These are phyloP conservation scores for Coleophoma eucalyptorum DNA, from an alignment of 2,329 filamentous ascomycete species.

Conservation along the genomic window DNA sequence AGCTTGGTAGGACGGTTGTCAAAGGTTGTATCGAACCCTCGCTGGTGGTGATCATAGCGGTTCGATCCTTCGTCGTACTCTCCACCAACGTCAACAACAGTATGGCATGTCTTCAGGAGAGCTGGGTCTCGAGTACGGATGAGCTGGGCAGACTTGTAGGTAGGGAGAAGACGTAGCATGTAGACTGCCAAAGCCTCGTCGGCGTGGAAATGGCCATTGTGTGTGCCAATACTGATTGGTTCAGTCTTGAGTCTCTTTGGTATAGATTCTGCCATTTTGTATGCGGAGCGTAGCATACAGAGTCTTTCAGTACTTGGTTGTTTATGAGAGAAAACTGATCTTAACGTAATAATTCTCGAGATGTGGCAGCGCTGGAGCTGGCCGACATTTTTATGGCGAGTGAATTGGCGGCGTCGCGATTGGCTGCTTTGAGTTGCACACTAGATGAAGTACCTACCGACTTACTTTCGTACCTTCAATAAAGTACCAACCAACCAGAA, in stretches of 20 bases:
- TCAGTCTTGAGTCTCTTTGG: conserved; percentile 83
- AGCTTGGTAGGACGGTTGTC: conserved; percentile 83
- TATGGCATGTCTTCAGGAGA: conserved; percentile 78
- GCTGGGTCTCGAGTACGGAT: conserved; percentile 84
- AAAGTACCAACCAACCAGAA: too few species aligned
- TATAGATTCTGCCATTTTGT: conserved; percentile 65
- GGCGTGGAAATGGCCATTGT: conserved; percentile 98
- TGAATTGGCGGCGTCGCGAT: too few species aligned
- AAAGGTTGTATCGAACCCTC: conserved; percentile 82
- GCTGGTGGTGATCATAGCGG: conserved; percentile 97
- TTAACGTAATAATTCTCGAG: too few species aligned
- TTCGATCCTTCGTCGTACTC: conserved; percentile 75
- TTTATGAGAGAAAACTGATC: neutral
- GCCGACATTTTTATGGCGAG: too few species aligned
- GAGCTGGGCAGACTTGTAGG: conserved; percentile 70
- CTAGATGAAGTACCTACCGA: too few species aligned
- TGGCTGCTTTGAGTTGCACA: too few species aligned
- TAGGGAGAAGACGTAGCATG: conserved; percentile 85
- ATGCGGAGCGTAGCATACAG: conserved; percentile 40
- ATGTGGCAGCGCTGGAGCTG: too few species aligned
- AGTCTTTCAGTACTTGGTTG: conserved; percentile 2
- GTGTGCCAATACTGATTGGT: conserved; percentile 65
- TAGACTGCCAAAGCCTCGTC: conserved; percentile 96
- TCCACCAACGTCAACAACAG: conserved; percentile 95
- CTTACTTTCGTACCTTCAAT: too few species aligned